Evolutionary conservation across 345 rosid genomes (phyloP).

Genomic region (Cardamine resedifolia): DNA sequence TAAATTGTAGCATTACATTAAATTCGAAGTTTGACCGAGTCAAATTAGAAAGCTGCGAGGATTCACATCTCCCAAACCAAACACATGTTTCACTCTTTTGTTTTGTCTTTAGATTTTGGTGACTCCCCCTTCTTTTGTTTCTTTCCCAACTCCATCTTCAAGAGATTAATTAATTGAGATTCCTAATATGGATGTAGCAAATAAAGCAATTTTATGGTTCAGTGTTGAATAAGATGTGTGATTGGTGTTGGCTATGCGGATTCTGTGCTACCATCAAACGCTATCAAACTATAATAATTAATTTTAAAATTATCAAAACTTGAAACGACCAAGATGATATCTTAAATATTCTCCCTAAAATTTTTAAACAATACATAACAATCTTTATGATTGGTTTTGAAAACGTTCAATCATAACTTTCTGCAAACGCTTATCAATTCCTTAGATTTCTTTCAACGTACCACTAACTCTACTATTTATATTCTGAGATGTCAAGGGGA

Average conservation of each 20-base stretch:
- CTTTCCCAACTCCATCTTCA: slow-evolving; percentile 18
- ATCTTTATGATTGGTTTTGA: background rate
- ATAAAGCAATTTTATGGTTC: slow-evolving; percentile 21
- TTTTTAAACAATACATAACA: background rate
- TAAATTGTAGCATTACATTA: slow-evolving; percentile 13
- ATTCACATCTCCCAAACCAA: slow-evolving; percentile 31
- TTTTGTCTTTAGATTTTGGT: slow-evolving; percentile 36
- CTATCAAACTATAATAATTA: background rate
- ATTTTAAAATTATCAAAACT: background rate
- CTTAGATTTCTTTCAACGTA: background rate
- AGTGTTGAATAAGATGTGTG: slow-evolving; percentile 24
- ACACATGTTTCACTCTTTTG: slow-evolving; percentile 39
- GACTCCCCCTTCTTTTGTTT: slow-evolving; percentile 28
- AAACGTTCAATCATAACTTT: background rate
- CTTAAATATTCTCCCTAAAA: background rate
- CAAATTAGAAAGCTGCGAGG: slow-evolving; percentile 23
- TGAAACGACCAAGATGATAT: background rate
- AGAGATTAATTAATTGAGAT: background rate
- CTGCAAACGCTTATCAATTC: background rate
- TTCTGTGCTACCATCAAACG: slow-evolving; percentile 28
- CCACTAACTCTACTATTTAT: background rate
- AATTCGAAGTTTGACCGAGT: slow-evolving; percentile 32
- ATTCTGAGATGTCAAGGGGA: background rate
- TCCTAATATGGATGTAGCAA: slow-evolving; percentile 11
- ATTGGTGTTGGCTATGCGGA: slow-evolving; percentile 22